These are phyloP conservation scores for Protea cynaroides DNA, from an alignment of 164 flowering plant species.

Conservation along the genomic window DNA sequence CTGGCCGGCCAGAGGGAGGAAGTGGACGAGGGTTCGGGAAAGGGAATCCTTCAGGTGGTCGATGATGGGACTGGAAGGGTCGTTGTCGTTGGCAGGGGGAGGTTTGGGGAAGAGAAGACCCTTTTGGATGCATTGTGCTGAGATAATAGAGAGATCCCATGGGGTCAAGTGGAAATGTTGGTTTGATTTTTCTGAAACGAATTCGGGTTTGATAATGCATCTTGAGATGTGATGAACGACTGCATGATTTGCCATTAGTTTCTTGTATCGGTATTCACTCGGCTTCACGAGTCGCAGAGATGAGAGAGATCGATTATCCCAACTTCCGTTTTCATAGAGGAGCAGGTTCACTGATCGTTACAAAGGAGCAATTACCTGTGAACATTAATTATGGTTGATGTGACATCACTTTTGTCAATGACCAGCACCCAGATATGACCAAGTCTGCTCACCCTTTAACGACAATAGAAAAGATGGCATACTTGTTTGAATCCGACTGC, in stretches of 20 bases:
- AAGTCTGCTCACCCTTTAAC: too few relatives aligned
- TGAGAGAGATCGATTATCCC: too few relatives aligned
- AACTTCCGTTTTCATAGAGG: too few relatives aligned
- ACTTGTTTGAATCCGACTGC: too few relatives aligned
- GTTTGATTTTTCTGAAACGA: slow-evolving; percentile 13
- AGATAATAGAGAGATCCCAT: slow-evolving; percentile 31
- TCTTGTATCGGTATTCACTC: too few relatives aligned
- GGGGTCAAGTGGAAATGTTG: slow-evolving; percentile 11
- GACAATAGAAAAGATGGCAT: too few relatives aligned
- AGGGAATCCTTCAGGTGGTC: slow-evolving; percentile 40
- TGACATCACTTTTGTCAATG: too few relatives aligned
- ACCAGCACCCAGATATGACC: too few relatives aligned
- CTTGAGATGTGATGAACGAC: slow-evolving; percentile 25
- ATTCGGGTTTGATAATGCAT: slow-evolving; percentile 28
- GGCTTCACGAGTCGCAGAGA: too few relatives aligned
- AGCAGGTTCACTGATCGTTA: too few relatives aligned
- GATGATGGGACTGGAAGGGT: slow-evolving; percentile 8
- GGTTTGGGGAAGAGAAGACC: slow-evolving; percentile 49
- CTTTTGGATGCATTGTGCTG: slow-evolving; percentile 44
- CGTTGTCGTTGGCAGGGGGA: background rate
- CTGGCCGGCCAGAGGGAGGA: slow-evolving; percentile 51
- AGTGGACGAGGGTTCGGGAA: slow-evolving; percentile 39
- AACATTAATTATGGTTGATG: too few relatives aligned
- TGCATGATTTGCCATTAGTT: background rate
- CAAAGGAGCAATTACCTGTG: too few relatives aligned